Evolutionary conservation across 768 basidiomycete species (phyloP).

Genomic region (Rhizopogon vinicolor): DNA sequence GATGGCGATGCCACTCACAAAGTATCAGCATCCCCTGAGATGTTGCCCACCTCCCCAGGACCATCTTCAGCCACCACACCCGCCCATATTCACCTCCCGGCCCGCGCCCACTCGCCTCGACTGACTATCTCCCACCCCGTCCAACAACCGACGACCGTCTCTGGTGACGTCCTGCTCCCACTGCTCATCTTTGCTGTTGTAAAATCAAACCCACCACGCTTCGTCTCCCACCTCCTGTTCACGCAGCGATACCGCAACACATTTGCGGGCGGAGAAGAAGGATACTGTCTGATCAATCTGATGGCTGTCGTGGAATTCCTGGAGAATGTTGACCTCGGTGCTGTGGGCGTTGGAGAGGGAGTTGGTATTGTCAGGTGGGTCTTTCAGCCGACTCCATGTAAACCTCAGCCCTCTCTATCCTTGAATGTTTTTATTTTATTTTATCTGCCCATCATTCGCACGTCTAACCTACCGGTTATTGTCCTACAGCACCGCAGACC

Average conservation of each 20-base stretch:
- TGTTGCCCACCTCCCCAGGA: background rate
- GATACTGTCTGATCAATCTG: conserved; percentile 90
- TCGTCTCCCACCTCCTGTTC: conserved; percentile 51
- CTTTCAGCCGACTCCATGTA: background rate
- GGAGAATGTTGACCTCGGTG: conserved; percentile 87
- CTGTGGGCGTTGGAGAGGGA: conserved; percentile 58
- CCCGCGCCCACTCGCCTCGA: conserved; percentile 9
- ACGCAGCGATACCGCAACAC: conserved; percentile 26
- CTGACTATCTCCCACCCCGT: conserved; percentile 5
- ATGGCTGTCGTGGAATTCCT: conserved; percentile 95
- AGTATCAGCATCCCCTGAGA: conserved; percentile 8
- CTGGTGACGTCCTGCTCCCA: conserved; percentile 88
- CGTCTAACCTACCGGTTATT: background rate
- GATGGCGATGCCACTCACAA: background rate
- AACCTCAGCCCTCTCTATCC: background rate
- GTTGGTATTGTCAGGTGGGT: conserved; percentile 56
- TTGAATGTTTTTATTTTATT: background rate
- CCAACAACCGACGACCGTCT: conserved; percentile 49
- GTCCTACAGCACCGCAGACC: conserved; percentile 58
- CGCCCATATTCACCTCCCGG: background rate
- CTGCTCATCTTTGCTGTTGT: conserved; percentile 93
- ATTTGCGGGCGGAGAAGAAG: conserved; percentile 69
- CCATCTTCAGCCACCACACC: background rate
- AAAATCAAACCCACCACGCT: conserved; percentile 81
- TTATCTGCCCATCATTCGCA: background rate